Conservation (phyloP, 2,329 filamentous ascomycete species). For the Periconia digitata region DNA sequence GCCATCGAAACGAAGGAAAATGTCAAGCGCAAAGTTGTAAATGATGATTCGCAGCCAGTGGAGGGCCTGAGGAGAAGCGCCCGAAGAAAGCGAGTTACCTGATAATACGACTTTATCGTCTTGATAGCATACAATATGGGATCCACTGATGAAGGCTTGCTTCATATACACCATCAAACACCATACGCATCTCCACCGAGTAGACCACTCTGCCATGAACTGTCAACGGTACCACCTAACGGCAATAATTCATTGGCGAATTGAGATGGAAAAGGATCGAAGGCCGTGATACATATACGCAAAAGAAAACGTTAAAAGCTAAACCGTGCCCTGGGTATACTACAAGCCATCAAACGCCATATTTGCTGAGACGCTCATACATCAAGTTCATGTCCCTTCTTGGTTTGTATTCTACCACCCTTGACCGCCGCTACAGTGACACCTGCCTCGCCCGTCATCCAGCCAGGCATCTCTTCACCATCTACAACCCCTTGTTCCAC, state of each 20-base stretch:
- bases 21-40: conserved; percentile 27
- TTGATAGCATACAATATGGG: too few species aligned
- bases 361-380: conserved; percentile 13
- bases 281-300: not conserved
- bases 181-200: not conserved
- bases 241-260: too few species aligned
- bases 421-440: conserved; percentile 72
- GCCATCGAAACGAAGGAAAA: conserved; percentile 10
- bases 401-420: conserved; percentile 60
- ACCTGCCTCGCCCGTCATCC: conserved; percentile 87
- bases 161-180: not conserved
- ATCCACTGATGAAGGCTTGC: too few species aligned
- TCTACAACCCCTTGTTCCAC: conserved; percentile 77
- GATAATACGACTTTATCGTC: not conserved
- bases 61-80: conserved; percentile 30
- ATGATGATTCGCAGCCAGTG: conserved; percentile 6
- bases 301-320: not conserved
- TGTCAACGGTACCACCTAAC: too few species aligned
- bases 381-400: conserved; percentile 26
- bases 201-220: too few species aligned
- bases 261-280: not conserved
- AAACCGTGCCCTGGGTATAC: not conserved
- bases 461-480: conserved; percentile 78
- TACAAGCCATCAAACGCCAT: conserved; percentile 5
- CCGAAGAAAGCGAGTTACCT: conserved; percentile 16